These are phyloP conservation scores for Chrysoporthe deuterocubensis DNA, from an alignment of 2,329 filamentous ascomycete genomes.

Conservation along the genomic window DNA sequence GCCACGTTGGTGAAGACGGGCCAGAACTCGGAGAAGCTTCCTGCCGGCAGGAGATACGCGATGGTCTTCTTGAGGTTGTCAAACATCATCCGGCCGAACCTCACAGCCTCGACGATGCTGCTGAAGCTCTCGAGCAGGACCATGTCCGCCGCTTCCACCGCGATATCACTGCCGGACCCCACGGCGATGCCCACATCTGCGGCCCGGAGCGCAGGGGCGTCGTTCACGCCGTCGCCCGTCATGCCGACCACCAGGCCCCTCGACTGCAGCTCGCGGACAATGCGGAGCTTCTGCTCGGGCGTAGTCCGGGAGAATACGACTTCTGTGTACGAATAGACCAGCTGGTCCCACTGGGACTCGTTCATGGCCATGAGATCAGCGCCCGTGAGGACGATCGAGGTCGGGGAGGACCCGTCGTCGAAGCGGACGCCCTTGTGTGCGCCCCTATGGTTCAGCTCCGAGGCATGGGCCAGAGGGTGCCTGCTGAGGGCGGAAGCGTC, in stretches of 20 bases:
- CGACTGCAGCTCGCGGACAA: constrained; percentile 74
- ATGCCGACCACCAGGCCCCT: constrained; percentile 73
- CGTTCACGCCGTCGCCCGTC: constrained; percentile 87
- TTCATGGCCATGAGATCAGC: constrained; percentile 68
- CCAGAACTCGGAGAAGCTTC: constrained; percentile 77
- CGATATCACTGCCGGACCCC: constrained; percentile 80
- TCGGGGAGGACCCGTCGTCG: constrained; percentile 35
- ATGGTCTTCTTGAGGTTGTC: constrained; percentile 80
- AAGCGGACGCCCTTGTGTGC: constrained; percentile 22
- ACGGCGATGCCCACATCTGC: constrained; percentile 86
- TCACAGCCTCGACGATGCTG: constrained; percentile 72
- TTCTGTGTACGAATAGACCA: constrained; percentile 66
- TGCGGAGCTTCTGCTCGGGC: constrained; percentile 78
- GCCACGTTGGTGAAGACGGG: constrained; percentile 74
- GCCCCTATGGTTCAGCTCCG: constrained; percentile 29
- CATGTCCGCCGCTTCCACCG: constrained; percentile 80
- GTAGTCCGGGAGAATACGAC: constrained; percentile 79
- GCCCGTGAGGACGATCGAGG: constrained; percentile 66
- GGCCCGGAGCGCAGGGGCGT: constrained; percentile 77
- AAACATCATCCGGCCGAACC: constrained; percentile 76
- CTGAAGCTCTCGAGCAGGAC: constrained; percentile 77
- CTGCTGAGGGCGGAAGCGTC: constrained; percentile 55
- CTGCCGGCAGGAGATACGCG: constrained; percentile 74
- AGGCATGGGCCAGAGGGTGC: constrained; percentile 27
- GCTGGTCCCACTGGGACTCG: constrained; percentile 69